Conservation (phyloP, 257 asterid species). For the Jacaranda mimosifolia region DNA sequence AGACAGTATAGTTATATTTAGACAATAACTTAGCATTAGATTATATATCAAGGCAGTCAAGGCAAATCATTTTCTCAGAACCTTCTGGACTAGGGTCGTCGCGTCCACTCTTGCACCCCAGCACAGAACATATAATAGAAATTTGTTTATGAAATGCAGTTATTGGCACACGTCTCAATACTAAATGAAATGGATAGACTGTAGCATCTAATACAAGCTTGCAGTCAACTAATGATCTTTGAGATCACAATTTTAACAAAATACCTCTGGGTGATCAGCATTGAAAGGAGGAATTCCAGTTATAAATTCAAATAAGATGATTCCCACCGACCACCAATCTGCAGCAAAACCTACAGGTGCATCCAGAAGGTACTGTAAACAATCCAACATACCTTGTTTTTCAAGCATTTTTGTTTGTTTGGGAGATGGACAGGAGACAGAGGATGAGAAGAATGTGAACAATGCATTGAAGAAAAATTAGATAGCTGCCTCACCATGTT, state of each 20-base stretch:
- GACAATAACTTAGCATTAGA: constrained; percentile 18
- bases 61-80: constrained; percentile 1
- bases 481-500: constrained; percentile 72
- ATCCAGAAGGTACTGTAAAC: constrained; percentile 43
- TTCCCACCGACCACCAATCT: constrained; percentile 99
- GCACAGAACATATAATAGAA: constrained; percentile 14
- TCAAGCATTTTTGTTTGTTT: constrained; percentile 5
- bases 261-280: constrained; percentile 91
- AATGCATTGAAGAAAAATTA: constrained; percentile 4
- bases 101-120: constrained; percentile 2
- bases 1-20: background rate
- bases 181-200: constrained; percentile 1
- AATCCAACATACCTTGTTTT: constrained; percentile 28
- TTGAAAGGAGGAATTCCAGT: constrained; percentile 86
- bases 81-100: background rate
- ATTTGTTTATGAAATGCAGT: background rate
- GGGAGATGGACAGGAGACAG: constrained; percentile 30
- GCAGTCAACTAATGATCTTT: constrained; percentile 33
- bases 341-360: constrained; percentile 75
- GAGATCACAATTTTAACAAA: constrained; percentile 21
- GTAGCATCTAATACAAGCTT: constrained; percentile 28
- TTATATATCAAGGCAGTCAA: constrained; percentile 7
- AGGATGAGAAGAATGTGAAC: constrained; percentile 39
- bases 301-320: constrained; percentile 81
- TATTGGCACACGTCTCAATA: constrained; percentile 19